These are phyloP conservation scores for Globisporangium spinosum DNA, from an alignment of 352 stramenopile species.

Conservation along the genomic window DNA sequence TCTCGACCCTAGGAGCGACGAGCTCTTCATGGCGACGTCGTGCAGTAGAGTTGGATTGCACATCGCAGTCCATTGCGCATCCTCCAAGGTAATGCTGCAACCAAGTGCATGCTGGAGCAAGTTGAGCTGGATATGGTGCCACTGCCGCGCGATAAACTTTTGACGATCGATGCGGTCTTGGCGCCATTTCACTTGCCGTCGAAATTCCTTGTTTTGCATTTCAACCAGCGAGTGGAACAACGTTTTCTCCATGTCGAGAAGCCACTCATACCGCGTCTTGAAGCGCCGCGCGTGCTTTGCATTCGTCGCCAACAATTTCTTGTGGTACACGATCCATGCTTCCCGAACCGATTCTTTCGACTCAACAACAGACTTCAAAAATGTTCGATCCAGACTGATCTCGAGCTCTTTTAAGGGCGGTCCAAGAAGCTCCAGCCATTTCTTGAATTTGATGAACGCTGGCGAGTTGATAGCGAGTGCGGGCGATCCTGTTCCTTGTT, in stretches of 20 bases:
- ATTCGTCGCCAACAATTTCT: constrained; percentile 27
- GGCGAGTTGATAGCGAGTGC: constrained; percentile 12
- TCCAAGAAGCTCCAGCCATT: constrained; percentile 69
- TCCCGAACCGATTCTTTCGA: constrained; percentile 54
- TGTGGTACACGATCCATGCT: constrained; percentile 45
- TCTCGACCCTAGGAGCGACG: not conserved
- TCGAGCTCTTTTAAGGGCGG: constrained; percentile 65
- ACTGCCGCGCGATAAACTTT: constrained; percentile 60
- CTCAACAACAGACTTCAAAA: constrained; percentile 48
- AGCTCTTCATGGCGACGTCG: not conserved
- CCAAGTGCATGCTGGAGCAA: constrained; percentile 28
- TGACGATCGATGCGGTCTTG: constrained; percentile 63
- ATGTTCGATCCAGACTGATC: constrained; percentile 54
- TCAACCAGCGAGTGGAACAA: constrained; percentile 36
- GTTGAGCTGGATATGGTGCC: constrained; percentile 34
- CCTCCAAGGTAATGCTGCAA: constrained; percentile 8
- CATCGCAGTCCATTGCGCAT: not conserved
- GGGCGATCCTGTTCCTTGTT: not conserved
- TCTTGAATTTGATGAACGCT: constrained; percentile 47
- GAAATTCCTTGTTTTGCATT: constrained; percentile 48
- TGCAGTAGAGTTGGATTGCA: constrained; percentile 11
- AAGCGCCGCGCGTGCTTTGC: constrained; percentile 47
- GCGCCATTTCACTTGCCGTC: constrained; percentile 56
- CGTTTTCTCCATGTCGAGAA: constrained; percentile 29
- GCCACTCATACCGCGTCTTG: constrained; percentile 37